Conservation (phyloP, 805 yeast species). For the Cyberlindnera bimundalis region DNA sequence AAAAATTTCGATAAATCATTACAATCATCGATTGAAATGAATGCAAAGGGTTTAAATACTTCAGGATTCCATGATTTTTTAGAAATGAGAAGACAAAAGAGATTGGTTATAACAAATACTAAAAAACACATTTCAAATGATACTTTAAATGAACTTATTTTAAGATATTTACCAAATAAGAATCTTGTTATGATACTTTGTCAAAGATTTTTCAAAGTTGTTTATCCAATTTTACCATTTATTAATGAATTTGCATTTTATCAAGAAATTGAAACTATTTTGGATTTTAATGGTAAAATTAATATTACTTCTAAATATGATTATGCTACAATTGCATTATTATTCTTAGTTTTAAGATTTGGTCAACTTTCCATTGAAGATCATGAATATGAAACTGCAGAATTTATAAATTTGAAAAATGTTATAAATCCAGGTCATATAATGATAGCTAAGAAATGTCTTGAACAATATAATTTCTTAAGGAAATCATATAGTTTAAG, state of each 20-base stretch:
- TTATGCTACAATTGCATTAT: slow-evolving; percentile 22
- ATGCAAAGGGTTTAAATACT: too few relatives aligned
- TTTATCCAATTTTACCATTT: slow-evolving; percentile 27
- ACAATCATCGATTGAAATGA: slow-evolving; percentile 2
- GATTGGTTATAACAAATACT: slow-evolving; percentile 5
- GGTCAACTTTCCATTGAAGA: slow-evolving; percentile 19
- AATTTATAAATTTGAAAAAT: slow-evolving; percentile 8
- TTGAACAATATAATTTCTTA: slow-evolving; percentile 47
- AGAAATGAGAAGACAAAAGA: slow-evolving; percentile 19
- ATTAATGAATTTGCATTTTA: slow-evolving; percentile 23
- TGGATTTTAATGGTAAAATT: slow-evolving; percentile 4
- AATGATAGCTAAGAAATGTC: slow-evolving; percentile 33
- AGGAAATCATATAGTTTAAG: slow-evolving; percentile 42
- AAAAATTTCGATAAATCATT: slow-evolving; percentile 12
- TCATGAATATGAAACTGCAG: slow-evolving; percentile 15
- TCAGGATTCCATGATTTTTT: slow-evolving; percentile 7
- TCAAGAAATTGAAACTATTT: slow-evolving; percentile 18
- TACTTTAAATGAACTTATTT: slow-evolving; percentile 9
- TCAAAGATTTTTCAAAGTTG: slow-evolving; percentile 24
- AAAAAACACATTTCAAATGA: slow-evolving; percentile 3
- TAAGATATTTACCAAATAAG: slow-evolving; percentile 18
- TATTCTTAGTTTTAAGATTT: slow-evolving; percentile 23
- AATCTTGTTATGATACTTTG: slow-evolving; percentile 16
- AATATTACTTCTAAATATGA: slow-evolving; percentile 20
- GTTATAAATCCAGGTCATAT: slow-evolving; percentile 12